Evolutionary conservation across 1,284 basidiomycete species (phyloP).

Genomic region (Rhodotorula sp.): DNA sequence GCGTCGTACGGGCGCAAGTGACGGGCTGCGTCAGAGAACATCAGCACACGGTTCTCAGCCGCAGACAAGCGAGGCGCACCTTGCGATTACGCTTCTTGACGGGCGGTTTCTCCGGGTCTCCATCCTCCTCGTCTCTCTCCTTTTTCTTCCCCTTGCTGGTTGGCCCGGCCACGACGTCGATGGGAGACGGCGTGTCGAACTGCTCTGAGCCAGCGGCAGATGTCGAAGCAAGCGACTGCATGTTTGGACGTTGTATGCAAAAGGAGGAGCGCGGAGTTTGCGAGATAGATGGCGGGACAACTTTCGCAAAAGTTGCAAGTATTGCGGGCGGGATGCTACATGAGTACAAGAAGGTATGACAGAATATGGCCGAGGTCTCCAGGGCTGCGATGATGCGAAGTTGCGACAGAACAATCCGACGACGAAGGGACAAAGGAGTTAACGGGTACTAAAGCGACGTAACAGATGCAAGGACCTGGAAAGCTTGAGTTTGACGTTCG

Average conservation of each 20-base stretch:
- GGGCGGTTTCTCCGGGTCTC: slow-evolving; percentile 6
- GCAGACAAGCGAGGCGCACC: neutral
- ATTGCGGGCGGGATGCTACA: no score
- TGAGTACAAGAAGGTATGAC: neutral
- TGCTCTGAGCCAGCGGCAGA: neutral
- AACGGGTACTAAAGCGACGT: neutral
- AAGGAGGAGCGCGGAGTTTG: neutral
- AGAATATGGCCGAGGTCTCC: no score
- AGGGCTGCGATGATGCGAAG: no score
- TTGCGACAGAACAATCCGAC: neutral
- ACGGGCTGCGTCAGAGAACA: slow-evolving; percentile 17
- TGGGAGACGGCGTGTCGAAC: neutral
- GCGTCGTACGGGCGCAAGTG: slow-evolving; percentile 24
- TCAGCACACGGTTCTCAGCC: neutral
- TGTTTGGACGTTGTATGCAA: neutral
- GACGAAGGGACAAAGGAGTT: neutral
- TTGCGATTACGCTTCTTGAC: slow-evolving; percentile 24
- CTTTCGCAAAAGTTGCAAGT: neutral
- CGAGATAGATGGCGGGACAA: neutral
- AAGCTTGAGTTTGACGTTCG: slow-evolving; percentile 68
- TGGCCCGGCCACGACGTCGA: neutral
- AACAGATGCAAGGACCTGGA: slow-evolving; percentile 62
- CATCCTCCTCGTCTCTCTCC: slow-evolving; percentile 2
- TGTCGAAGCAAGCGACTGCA: neutral
- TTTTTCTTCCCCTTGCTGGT: slow-evolving; percentile 10